Percentiles rank a stretch among this genome's conserved stretches.
phyloP scores from a whole-genome alignment of 75 land plant genomes.

The Gnetum montanum region DNA sequence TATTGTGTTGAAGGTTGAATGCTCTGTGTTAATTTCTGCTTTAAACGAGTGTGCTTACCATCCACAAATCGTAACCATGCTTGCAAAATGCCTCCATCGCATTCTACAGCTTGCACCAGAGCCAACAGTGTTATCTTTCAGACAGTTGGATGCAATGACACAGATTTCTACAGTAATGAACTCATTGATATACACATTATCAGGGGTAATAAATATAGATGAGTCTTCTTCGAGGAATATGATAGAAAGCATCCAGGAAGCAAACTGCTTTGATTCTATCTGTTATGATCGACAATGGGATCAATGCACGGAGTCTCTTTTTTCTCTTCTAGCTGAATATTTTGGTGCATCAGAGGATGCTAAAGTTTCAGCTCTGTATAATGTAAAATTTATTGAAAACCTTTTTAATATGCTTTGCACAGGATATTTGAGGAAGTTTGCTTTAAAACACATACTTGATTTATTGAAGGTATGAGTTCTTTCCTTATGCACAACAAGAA shows the following conservation, averaged over 20 bases:
- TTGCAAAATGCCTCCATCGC: conserved; percentile 68
- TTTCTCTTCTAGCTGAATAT: conserved; percentile 59
- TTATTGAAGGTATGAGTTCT: conserved; percentile 82
- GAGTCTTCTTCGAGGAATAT: background rate
- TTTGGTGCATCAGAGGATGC: conserved; percentile 54
- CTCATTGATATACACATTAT: conserved; percentile 41
- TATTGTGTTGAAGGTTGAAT: conserved; percentile 67
- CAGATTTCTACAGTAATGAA: conserved; percentile 72
- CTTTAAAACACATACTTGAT: conserved; percentile 50
- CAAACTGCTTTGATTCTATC: background rate
- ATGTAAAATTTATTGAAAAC: conserved; percentile 44
- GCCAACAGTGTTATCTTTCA: conserved; percentile 63
- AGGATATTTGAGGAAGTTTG: conserved; percentile 36
- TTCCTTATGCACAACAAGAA: background rate
- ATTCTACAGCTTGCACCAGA: conserved; percentile 71
- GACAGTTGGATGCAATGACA: conserved; percentile 46
- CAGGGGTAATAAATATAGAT: conserved; percentile 6
- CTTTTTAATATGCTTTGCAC: conserved; percentile 89
- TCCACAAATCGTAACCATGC: conserved; percentile 51
- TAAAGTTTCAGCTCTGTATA: conserved; percentile 43
- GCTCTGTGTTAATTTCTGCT: conserved; percentile 57
- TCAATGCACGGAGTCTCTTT: conserved; percentile 35
- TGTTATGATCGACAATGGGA: conserved; percentile 15
- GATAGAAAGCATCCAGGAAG: background rate
- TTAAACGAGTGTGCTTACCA: conserved; percentile 74